Evolutionary conservation across 371 early-diverging fungal genomes (phyloP), one percentile per base, ranked within the genome.

Genomic region (Mucor mucedo): DNA sequence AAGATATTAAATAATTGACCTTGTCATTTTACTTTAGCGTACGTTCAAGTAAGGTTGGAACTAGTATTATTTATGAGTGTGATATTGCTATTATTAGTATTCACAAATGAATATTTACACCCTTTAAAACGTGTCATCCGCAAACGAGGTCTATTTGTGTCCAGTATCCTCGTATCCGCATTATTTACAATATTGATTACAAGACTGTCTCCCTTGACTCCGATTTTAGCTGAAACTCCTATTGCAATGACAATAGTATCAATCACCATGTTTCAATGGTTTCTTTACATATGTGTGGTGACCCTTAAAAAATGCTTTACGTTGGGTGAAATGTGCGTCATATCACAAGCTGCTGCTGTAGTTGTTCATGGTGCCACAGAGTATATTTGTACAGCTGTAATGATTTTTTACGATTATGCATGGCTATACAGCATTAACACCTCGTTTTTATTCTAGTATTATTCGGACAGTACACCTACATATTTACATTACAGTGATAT

Each of bases 261-360:
- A 0, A 49, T 80, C 44, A 68, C 64, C 0, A 62, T 69, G 16
- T 79, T 79, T 59, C 80, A 78, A 62, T 76, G 78, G 73, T 67
- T 73, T 11, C 58, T 82, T 2, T 82, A 82, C 63, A 66, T 78
- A 13, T 74, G 78, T 16, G 75, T 72, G 1, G 77, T 76, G 0
- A 74, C 77, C 3, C 57, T 81, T 11, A 75, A 82, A 29, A 77
- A 78, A 9, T 83, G 84, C 42, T 90, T 91, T 68, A 89, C 92
- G 0, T 70, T 86, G 54, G 89, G 90, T 1, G 92, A 91, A 68
- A 78, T 89, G 75, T 81, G 82, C 16, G 70, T 91, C 8, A 60
- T 90, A n/a, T 78, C 87, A 1, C 85, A 90, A 66, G 81, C 82
- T 0, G 62, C 84, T 4, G 82, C 88, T 2, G 60, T 88, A 4